Conservation (phyloP, 345 rosid genomes). For the Arabis alpina region DNA sequence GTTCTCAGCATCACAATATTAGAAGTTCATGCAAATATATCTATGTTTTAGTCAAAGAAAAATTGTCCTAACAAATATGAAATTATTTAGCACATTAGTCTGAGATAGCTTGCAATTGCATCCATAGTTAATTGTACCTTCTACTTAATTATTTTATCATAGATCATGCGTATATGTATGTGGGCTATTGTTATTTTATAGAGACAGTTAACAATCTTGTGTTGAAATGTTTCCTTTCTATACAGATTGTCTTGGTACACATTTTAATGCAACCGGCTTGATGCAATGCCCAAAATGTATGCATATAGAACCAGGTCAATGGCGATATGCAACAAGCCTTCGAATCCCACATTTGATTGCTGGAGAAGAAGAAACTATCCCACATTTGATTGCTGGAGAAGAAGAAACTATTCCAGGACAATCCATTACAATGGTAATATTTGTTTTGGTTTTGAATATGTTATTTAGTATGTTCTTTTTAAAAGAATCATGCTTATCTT, state of each 20-base stretch:
- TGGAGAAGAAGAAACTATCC: too few relatives aligned
- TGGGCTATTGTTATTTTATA: neutral
- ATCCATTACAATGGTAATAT: neutral
- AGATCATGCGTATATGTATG: neutral
- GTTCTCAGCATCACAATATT: neutral
- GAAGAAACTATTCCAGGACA: neutral
- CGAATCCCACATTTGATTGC: neutral
- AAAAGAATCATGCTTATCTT: neutral
- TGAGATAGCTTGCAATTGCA: neutral
- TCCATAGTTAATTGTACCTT: neutral
- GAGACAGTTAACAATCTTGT: neutral
- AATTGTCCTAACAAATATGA: neutral
- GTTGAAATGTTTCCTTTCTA: neutral
- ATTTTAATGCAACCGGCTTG: neutral
- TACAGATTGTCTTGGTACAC: constrained; percentile 11
- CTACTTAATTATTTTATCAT: neutral
- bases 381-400: too few relatives aligned
- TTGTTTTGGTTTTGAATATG: neutral
- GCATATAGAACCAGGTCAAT: constrained; percentile 16
- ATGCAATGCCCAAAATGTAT: constrained; percentile 22
- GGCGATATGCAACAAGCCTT: neutral
- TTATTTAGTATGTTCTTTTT: neutral
- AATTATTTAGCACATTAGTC: constrained; percentile 5
- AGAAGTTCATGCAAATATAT: neutral
- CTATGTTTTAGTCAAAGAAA: neutral